Conservation (phyloP, 331 rosid species). For the Erythrophleum ivorense region DNA sequence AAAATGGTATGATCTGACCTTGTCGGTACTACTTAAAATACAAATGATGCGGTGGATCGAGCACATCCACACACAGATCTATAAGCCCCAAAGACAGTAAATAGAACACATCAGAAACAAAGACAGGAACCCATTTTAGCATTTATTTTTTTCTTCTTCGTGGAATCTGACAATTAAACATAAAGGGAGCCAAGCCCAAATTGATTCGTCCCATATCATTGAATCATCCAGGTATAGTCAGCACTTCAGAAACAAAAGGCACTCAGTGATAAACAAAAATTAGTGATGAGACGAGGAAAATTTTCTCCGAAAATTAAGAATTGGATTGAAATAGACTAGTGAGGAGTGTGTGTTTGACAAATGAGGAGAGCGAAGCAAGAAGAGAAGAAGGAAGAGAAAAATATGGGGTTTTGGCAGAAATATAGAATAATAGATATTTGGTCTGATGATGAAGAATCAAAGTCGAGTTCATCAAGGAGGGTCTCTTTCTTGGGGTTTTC, state of each 20-base stretch:
- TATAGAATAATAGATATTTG: slow-evolving; percentile 40
- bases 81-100: slow-evolving; percentile 34
- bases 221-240: slow-evolving; percentile 33
- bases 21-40: slow-evolving; percentile 35
- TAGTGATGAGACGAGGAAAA: background rate
- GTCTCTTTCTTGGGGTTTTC: slow-evolving; percentile 55
- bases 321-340: slow-evolving; percentile 35
- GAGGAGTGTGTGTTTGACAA: slow-evolving; percentile 35
- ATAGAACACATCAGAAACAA: slow-evolving; percentile 36
- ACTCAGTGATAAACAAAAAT: background rate
- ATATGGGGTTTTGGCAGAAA: slow-evolving; percentile 29
- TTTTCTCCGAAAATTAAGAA: slow-evolving; percentile 25
- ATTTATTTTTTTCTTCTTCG: slow-evolving; percentile 15
- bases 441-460: slow-evolving; percentile 50
- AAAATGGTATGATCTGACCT: slow-evolving; percentile 54
- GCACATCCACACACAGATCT: slow-evolving; percentile 51
- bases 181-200: slow-evolving; percentile 31
- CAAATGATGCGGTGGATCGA: slow-evolving; percentile 40
- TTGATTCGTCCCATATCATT: slow-evolving; percentile 16
- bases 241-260: background rate
- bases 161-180: slow-evolving; percentile 39
- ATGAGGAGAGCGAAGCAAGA: slow-evolving; percentile 18
- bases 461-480: slow-evolving; percentile 43
- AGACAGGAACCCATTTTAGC: slow-evolving; percentile 32
- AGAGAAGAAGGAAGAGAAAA: slow-evolving; percentile 26